Conservation (phyloP, 2,329 filamentous ascomycete species). For the Cordyceps sp. region DNA sequence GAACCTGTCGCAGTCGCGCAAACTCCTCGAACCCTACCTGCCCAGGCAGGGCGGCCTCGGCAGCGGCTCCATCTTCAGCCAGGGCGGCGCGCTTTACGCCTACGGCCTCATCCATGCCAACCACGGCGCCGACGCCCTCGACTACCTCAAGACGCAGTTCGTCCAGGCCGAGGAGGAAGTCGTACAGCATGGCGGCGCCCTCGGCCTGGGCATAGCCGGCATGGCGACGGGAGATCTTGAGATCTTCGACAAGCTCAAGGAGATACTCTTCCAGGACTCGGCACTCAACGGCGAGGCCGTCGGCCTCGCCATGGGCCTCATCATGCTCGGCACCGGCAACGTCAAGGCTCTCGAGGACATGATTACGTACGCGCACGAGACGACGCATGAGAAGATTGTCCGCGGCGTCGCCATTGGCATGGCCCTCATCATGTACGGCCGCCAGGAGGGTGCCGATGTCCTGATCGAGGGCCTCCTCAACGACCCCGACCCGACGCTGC, state of each 20-base stretch:
- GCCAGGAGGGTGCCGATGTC: slow-evolving; percentile 87
- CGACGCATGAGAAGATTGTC: slow-evolving; percentile 97
- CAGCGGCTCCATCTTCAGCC: slow-evolving; percentile 80
- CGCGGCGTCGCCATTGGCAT: slow-evolving; percentile 90
- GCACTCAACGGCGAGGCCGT: slow-evolving; percentile 95
- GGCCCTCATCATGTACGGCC: slow-evolving; percentile 95
- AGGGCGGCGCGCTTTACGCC: slow-evolving; percentile 88
- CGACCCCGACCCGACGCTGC: slow-evolving; percentile 81
- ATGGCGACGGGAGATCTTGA: slow-evolving; percentile 90
- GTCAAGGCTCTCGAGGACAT: slow-evolving; percentile 86
- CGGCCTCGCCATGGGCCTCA: slow-evolving; percentile 86
- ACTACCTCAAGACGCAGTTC: slow-evolving; percentile 64
- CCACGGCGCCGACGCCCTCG: slow-evolving; percentile 78
- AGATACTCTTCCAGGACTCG: slow-evolving; percentile 80
- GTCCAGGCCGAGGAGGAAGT: slow-evolving; percentile 70
- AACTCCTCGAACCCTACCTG: slow-evolving; percentile 86
- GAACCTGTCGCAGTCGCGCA: slow-evolving; percentile 83
- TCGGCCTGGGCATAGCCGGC: slow-evolving; percentile 88
- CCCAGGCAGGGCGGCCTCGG: slow-evolving; percentile 60
- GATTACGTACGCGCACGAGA: slow-evolving; percentile 96
- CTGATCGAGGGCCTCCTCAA: slow-evolving; percentile 86
- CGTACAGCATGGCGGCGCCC: slow-evolving; percentile 88
- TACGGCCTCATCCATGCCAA: slow-evolving; percentile 96
- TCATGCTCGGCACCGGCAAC: slow-evolving; percentile 97
- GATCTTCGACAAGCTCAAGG: slow-evolving; percentile 82